Conservation (phyloP, 768 basidiomycete species). For the Naganishia antarctica region DNA sequence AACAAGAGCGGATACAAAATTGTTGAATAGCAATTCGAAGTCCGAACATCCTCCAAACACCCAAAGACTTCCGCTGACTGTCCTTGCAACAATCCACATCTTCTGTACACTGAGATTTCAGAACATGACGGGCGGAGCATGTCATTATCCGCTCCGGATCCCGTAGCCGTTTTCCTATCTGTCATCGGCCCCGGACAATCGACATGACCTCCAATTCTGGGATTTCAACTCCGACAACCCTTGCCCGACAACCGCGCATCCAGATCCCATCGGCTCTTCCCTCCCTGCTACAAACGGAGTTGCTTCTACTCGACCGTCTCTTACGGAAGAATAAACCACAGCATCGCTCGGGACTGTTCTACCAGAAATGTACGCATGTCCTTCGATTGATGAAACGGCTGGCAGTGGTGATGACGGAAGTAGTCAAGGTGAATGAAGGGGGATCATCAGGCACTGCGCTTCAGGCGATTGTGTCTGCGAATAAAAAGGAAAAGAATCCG, state of each 20-base stretch:
- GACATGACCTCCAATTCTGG: neutral
- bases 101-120: too few relatives aligned
- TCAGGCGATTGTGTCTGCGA: too few relatives aligned
- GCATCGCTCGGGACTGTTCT: slow-evolving; percentile 23
- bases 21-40: neutral
- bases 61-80: too few relatives aligned
- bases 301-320: slow-evolving; percentile 18
- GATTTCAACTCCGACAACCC: neutral
- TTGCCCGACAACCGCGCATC: slow-evolving; percentile 1
- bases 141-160: too few relatives aligned
- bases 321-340: slow-evolving; percentile 15
- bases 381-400: slow-evolving; percentile 13
- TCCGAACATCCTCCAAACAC: too few relatives aligned
- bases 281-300: slow-evolving; percentile 16
- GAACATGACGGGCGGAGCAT: too few relatives aligned
- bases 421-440: neutral
- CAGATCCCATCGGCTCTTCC: slow-evolving; percentile 12
- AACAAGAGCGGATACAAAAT: too few relatives aligned
- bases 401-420: slow-evolving; percentile 7
- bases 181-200: neutral
- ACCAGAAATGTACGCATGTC: slow-evolving; percentile 13
- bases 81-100: too few relatives aligned
- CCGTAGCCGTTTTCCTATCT: neutral
- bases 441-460: too few relatives aligned
- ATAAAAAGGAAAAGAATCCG: neutral